Evolutionary conservation across 805 yeast genomes (phyloP).

Genomic region (Pichia deserticola): DNA sequence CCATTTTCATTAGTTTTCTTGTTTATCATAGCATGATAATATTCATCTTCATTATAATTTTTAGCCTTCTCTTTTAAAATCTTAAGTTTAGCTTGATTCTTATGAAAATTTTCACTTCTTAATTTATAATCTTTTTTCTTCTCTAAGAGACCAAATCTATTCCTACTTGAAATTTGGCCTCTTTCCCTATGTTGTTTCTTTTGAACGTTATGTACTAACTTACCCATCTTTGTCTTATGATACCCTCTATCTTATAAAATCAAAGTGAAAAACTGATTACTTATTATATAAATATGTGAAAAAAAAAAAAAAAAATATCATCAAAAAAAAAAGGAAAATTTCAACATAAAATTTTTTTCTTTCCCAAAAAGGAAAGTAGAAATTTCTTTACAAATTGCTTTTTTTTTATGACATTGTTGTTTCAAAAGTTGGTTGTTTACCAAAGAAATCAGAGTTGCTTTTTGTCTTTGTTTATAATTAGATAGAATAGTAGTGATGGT

Average conservation of each 20-base stretch:
- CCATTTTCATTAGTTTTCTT: constrained; percentile 65
- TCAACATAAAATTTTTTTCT: neutral
- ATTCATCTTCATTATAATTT: constrained; percentile 87
- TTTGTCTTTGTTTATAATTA: too few relatives aligned
- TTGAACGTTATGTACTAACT: constrained; percentile 81
- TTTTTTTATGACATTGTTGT: neutral
- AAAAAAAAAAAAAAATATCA: neutral
- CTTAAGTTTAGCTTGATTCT: constrained; percentile 58
- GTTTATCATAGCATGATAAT: constrained; percentile 86
- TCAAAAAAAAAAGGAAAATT: neutral
- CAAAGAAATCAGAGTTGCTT: too few relatives aligned
- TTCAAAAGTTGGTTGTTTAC: too few relatives aligned
- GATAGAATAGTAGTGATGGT: neutral
- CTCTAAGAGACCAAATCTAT: constrained; percentile 77
- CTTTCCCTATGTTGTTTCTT: constrained; percentile 96
- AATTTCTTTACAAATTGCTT: too few relatives aligned
- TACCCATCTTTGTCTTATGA: constrained; percentile 40
- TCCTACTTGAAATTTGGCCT: constrained; percentile 71
- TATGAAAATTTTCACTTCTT: constrained; percentile 50
- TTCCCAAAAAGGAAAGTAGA: constrained; percentile 2
- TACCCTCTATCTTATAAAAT: too few relatives aligned
- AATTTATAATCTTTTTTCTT: constrained; percentile 78
- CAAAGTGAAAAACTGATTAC: neutral
- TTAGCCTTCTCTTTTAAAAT: constrained; percentile 65
- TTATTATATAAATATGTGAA: neutral